Evolutionary conservation across 305 asterid species (phyloP), one percentile per base, ranked within the genome.

Genomic region (Salvia sclarea): DNA sequence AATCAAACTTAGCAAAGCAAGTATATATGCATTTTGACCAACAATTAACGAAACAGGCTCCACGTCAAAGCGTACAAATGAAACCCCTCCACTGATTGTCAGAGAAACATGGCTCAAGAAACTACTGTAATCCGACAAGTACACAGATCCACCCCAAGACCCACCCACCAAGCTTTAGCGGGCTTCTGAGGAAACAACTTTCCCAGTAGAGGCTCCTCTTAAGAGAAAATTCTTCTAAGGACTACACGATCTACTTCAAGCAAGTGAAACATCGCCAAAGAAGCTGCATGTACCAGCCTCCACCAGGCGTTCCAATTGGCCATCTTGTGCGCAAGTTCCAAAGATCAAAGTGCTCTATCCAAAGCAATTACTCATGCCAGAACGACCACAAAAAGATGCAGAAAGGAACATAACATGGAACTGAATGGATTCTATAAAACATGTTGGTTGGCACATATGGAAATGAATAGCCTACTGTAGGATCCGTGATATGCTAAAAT

Each of bases 11-110:
- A 61, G 37, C 50, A 44, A 69, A 18, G 43, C 66, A 37, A 41
- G 25, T 69, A 61, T 61, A 64, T 17, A 64, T 37, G 48, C 22
- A 40, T 37, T 68, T 68, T 41, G 55, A 64, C 65, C 76, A 65
- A 52, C 25, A 60, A 44, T 33, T 54, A 58, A 63, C 62, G 50
- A 57, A 25, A 61, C 25, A 25, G 22, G 66, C 65, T 68, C 71
- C 71, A 10, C 16, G 37, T 7, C 25, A 70, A 52, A 56, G 33
- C 5, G 41, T n/a, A 52, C 17, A 25, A 2, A 41, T 10, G 9
- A 63, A 4, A 28, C 70, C 48, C 21, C 56, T 38, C 69, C 62
- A 41, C 25, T 62, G 47, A 30, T 12, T 2, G 59, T 25, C 63
- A 45, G 75, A 61, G 54, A 62, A 48, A 30, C 54, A 55, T 52